phyloP scores from a whole-genome alignment of 306 rosid species.

The Quercus variabilis region DNA sequence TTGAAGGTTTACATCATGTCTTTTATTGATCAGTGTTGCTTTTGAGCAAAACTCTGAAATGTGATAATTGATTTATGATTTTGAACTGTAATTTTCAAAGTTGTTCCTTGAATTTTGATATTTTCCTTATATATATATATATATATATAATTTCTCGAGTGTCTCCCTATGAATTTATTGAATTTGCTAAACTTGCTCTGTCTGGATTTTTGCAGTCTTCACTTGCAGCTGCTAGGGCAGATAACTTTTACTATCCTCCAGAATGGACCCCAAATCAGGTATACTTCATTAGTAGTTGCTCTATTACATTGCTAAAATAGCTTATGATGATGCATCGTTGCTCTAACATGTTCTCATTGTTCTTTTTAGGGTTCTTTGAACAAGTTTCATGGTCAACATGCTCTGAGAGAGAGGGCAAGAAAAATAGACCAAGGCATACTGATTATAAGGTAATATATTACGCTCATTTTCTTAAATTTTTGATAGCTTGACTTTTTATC shows the following conservation, averaged over 20 bases:
- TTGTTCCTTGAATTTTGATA: not conserved
- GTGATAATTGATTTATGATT: not conserved
- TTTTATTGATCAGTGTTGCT: not conserved
- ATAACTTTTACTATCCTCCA: slow-evolving; percentile 89
- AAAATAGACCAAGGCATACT: slow-evolving; percentile 86
- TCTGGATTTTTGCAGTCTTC: slow-evolving; percentile 68
- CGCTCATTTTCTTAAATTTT: not conserved
- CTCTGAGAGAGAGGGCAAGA: slow-evolving; percentile 89
- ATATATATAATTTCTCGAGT: not conserved
- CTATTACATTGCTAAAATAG: not conserved
- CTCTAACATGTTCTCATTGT: slow-evolving; percentile 5
- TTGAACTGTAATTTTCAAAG: not conserved
- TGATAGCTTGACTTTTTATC: not conserved
- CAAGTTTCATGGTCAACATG: slow-evolving; percentile 93
- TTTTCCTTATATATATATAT: not conserved
- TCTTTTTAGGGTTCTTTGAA: slow-evolving; percentile 76
- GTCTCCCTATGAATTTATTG: slow-evolving; percentile 5
- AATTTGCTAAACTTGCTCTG: slow-evolving; percentile 25
- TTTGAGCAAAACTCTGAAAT: not conserved
- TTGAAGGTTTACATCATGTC: not conserved
- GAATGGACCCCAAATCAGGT: slow-evolving; percentile 96
- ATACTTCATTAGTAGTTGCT: slow-evolving; percentile 1
- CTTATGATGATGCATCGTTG: not conserved
- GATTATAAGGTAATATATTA: slow-evolving; percentile 66
- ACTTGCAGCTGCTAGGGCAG: slow-evolving; percentile 95